Evolutionary conservation across 2,329 filamentous ascomycete genomes (phyloP), one percentile per base, ranked within the genome.

Genomic region (Macrophomina pseudophaseolina): DNA sequence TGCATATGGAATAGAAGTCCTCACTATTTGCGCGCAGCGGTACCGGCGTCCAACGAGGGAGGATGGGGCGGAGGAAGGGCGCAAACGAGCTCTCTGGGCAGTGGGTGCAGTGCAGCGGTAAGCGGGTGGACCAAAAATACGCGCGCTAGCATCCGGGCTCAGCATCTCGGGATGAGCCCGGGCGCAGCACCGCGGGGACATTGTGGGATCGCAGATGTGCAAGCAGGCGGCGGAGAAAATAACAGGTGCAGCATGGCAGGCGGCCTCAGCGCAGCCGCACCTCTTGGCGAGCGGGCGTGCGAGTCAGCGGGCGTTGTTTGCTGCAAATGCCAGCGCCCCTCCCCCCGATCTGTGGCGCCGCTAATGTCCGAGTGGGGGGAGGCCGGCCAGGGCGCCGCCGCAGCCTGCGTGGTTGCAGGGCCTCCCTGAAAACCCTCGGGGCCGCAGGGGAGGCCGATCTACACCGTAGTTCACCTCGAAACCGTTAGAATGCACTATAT

Each of bases 91-190:
- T 33, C 54, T 18, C 4, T 40, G 33, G 40, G 54, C 56, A 46
- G 56, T 53, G 11, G 42, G 1, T 5, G 16, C 42, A 6, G 18
- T 32, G 48, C 28, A 12, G 30, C 16, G 42, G 56, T 46, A 30
- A 60, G 56, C 53, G 38, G 35, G 4, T 4, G n/a, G 9, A n/a
- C 40, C 40, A 60, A 60, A 60, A 46, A 48, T 35, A 46, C 32
- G 9, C 23, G 42, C 42, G 28, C 40, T 16, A 23, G 23, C 56
- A 48, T 35, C 16, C 35, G 16, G 56, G 23, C 30, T 28, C 40
- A 30, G 4, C 56, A 7, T 32, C 30, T 32, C 12, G 5, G 14
- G 38, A 14, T 9, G 30, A 18, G 40, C 54, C 18, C 14, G 28
- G 28, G n/a, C 38, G 4, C 14, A 48, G 40, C 2, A 32, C 14